Percentiles rank a stretch among this genome's conserved stretches.
These are phyloP conservation scores for Flammula alnicola DNA, from an alignment of 1,284 basidiomycete species.

Conservation along the genomic window DNA sequence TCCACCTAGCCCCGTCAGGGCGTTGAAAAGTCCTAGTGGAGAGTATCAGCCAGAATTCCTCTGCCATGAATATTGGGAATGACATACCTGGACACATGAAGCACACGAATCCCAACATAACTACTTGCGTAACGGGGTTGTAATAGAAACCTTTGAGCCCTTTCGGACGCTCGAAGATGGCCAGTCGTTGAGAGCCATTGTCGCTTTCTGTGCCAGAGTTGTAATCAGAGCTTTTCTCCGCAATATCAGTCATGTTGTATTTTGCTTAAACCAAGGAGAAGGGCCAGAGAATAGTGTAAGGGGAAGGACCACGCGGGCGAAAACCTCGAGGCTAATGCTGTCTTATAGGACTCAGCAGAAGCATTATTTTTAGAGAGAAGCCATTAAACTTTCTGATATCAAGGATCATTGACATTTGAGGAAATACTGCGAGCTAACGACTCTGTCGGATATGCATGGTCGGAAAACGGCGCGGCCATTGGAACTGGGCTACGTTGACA, in stretches of 20 bases:
- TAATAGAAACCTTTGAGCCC: slow-evolving; percentile 42
- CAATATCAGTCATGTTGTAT: slow-evolving; percentile 14
- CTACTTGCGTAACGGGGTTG: slow-evolving; percentile 53
- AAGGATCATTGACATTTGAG: background rate
- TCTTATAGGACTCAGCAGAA: background rate
- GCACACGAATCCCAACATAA: slow-evolving; percentile 70
- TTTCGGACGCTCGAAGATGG: slow-evolving; percentile 23
- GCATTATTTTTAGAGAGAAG: slow-evolving; percentile 3
- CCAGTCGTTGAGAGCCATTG: slow-evolving; percentile 18
- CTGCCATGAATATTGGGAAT: background rate
- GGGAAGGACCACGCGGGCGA: background rate
- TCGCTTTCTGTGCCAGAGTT: slow-evolving; percentile 24
- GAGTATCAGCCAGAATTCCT: background rate
- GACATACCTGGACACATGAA: slow-evolving; percentile 63
- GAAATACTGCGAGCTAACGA: too few species aligned
- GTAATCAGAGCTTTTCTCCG: slow-evolving; percentile 21
- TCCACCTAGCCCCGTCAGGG: slow-evolving; percentile 68
- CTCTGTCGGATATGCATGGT: slow-evolving; percentile 1
- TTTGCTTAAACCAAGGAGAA: background rate
- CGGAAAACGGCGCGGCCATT: background rate
- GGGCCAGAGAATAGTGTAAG: background rate
- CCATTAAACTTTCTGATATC: slow-evolving; percentile 1
- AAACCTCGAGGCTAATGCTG: background rate
- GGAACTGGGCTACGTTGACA: too few species aligned
- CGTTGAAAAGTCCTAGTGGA: slow-evolving; percentile 52